phyloP scores from a whole-genome alignment of 1,139 yeast species.

The Suhomyces bokatorum region DNA sequence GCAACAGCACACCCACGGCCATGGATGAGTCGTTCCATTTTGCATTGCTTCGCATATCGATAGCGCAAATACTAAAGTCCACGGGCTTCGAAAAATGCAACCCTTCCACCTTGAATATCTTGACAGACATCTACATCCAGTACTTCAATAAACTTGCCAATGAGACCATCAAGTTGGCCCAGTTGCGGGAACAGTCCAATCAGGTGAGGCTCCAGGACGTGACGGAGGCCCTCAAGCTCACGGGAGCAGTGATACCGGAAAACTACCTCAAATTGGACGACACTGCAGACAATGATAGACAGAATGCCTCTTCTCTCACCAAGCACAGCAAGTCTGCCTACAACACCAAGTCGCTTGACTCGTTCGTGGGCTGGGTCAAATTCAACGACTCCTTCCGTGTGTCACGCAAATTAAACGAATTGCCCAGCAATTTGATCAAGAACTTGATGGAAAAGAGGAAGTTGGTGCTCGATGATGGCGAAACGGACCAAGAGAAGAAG shows the following conservation, averaged over 20 bases:
- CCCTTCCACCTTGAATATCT: slow-evolving; percentile 23
- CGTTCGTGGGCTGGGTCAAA: slow-evolving; percentile 40
- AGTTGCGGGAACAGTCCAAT: slow-evolving; percentile 19
- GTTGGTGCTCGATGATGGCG: slow-evolving; percentile 27
- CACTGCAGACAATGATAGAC: slow-evolving; percentile 17
- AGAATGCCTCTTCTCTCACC: slow-evolving; percentile 16
- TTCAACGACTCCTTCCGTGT: slow-evolving; percentile 31
- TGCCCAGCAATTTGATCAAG: slow-evolving; percentile 34
- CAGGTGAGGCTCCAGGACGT: slow-evolving; percentile 20
- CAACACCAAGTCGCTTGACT: slow-evolving; percentile 41
- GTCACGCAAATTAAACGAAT: slow-evolving; percentile 30
- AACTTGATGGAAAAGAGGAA: slow-evolving; percentile 44
- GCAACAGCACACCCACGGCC: not conserved
- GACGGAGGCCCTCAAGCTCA: slow-evolving; percentile 22
- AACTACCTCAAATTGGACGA: slow-evolving; percentile 18
- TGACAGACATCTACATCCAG: slow-evolving; percentile 26
- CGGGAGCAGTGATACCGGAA: slow-evolving; percentile 22
- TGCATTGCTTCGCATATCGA: slow-evolving; percentile 25
- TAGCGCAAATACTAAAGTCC: slow-evolving; percentile 28
- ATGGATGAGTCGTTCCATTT: slow-evolving; percentile 28
- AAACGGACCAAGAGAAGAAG: slow-evolving; percentile 29
- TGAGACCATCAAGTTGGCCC: slow-evolving; percentile 19
- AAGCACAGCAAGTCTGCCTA: slow-evolving; percentile 22
- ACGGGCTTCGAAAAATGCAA: slow-evolving; percentile 30
- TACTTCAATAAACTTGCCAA: slow-evolving; percentile 18